Evolutionary conservation across 73 alveolate species (phyloP).

Genomic region (Paraurostyla sp.): DNA sequence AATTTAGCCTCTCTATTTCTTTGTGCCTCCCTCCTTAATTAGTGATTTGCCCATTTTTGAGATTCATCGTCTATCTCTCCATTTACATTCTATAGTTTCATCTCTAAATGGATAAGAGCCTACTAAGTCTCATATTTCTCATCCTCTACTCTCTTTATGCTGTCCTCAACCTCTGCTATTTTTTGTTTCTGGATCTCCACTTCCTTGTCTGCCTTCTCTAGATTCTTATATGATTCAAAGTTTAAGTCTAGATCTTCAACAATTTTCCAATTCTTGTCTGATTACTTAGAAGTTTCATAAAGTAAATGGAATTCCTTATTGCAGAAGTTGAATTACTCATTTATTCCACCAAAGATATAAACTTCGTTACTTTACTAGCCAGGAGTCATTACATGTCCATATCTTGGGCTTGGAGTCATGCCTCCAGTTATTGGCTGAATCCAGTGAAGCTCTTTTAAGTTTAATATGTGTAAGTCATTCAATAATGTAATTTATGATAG

Average conservation of each 20-base stretch:
- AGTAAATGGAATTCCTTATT: background rate
- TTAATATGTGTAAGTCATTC: slow-evolving; percentile 12
- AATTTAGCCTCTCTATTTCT: slow-evolving; percentile 14
- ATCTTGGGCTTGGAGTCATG: slow-evolving; percentile 44
- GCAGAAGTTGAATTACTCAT: slow-evolving; percentile 25
- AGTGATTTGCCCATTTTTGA: slow-evolving; percentile 10
- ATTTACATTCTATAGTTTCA: background rate
- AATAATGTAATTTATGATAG: background rate
- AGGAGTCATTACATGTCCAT: slow-evolving; percentile 31
- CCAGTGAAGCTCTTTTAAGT: slow-evolving; percentile 40
- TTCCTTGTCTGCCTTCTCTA: slow-evolving; percentile 35
- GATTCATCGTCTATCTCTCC: slow-evolving; percentile 19
- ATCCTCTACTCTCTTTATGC: slow-evolving; percentile 30
- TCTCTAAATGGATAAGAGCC: background rate
- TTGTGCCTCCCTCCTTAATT: background rate
- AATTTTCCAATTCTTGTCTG: slow-evolving; percentile 44
- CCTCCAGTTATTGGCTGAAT: slow-evolving; percentile 50
- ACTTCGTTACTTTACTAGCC: slow-evolving; percentile 46
- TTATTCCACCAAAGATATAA: slow-evolving; percentile 38
- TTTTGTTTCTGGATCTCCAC: slow-evolving; percentile 13
- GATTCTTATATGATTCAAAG: background rate
- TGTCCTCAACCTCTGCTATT: slow-evolving; percentile 50
- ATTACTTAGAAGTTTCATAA: slow-evolving; percentile 25
- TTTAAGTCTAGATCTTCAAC: slow-evolving; percentile 41
- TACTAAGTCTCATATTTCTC: background rate